Evolutionary conservation across 495 filamentous ascomycete genomes (phyloP), one percentile per base, ranked within the genome.

Genomic region (Neurospora tetraspora): DNA sequence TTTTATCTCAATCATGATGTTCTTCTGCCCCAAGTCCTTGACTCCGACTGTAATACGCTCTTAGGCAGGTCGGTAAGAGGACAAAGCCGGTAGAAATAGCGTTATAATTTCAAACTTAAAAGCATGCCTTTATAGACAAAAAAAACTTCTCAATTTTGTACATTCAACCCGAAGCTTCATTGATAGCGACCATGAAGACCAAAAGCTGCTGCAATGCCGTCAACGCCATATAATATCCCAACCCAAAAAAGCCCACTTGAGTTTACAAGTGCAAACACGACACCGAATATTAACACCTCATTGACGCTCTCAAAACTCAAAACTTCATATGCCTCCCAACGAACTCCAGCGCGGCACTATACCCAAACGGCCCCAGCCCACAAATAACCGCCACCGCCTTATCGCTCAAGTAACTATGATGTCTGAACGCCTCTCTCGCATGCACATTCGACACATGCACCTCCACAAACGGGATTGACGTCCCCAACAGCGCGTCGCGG

Each of bases 401-500:
- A 80, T 93, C 91, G 75, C 87, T 89, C 47, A 93, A 83, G 75
- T 89, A 92, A 71, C 88, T 90, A 61, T 91, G 88, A 72, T 88
- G 84, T 72, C 90, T 82, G 74, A 83, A 93, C 10, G 83, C 74
- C 82, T 92, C 90, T 12, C 91, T 78, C 69, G 85, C 86, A 79
- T 93, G 89, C 9, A 92, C 85, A 79, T 93, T 92, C 59, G 81
- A 88, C 70, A 91, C 86, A 80, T 93, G 91, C 16, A 91, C 76
- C 83, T 93, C 91, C 42, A 93, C 84, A 73, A 93, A 93, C 0
- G 91, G 90, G 34, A 91, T 88, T 9, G 77, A 81, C 0, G 92
- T 88, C 14, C 86, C 89, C 8, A 89, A 74, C 70, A 93, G 78
- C 8, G 91, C 89, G 79, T 93, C 91, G 5, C 91, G 84, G 36